These are phyloP conservation scores for Trapa bicornis DNA, from an alignment of 345 rosid species.

Conservation along the genomic window DNA sequence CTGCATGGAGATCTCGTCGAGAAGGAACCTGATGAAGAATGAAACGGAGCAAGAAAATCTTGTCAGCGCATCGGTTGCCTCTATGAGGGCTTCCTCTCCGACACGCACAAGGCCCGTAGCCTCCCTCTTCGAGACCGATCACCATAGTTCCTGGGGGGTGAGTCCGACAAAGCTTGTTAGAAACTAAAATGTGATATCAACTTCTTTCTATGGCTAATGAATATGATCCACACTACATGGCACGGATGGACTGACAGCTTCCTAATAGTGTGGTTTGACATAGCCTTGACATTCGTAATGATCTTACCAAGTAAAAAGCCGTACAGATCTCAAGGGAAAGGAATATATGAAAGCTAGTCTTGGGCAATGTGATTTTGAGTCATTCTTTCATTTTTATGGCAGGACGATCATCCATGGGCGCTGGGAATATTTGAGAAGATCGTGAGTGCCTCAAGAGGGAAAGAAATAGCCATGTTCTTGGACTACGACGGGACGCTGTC, in stretches of 20 bases:
- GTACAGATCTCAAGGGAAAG: too few species aligned
- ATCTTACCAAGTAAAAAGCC: too few species aligned
- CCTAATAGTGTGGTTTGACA: not conserved
- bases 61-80: constrained; percentile 48
- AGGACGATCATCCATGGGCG: constrained; percentile 84
- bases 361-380: not conserved
- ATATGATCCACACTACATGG: not conserved
- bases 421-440: constrained; percentile 62
- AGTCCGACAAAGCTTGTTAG: constrained; percentile 10
- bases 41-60: constrained; percentile 34
- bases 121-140: constrained; percentile 15
- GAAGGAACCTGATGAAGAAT: constrained; percentile 30
- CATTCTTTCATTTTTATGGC: not conserved
- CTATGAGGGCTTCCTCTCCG: constrained; percentile 89
- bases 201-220: not conserved
- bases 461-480: constrained; percentile 77
- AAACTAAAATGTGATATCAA: not conserved
- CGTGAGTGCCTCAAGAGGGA: constrained; percentile 42
- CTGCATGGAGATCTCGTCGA: constrained; percentile 9
- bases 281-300: not conserved
- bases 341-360: too few species aligned
- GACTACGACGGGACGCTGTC: constrained; percentile 97
- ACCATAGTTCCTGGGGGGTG: constrained; percentile 52
- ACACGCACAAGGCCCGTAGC: constrained; percentile 31
- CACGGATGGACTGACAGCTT: not conserved